Evolutionary conservation across 176 grass and related monocot genomes (phyloP).

Genomic region (Secale cereale): DNA sequence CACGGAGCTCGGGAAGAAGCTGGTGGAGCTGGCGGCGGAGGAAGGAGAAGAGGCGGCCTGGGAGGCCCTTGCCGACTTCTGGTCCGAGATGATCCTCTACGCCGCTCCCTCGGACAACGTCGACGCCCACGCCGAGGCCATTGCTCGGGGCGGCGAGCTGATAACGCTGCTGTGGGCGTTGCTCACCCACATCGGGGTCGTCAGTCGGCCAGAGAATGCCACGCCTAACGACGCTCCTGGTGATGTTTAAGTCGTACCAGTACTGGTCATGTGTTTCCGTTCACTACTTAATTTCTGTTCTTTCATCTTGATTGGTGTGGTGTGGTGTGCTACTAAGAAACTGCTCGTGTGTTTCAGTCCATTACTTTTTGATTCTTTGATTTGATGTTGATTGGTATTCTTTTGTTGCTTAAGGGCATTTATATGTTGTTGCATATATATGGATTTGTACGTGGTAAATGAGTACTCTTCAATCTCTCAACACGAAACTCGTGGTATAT

Average conservation of each 20-base stretch:
- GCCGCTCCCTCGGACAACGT: background rate
- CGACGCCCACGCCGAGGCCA: background rate
- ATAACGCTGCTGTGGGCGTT: conserved; percentile 17
- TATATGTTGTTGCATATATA: too few species aligned
- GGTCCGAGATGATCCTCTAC: conserved; percentile 3
- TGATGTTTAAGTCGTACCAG: background rate
- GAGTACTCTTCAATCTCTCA: background rate
- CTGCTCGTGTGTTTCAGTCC: too few species aligned
- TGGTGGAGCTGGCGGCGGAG: background rate
- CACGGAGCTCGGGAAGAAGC: background rate
- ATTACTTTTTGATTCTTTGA: too few species aligned
- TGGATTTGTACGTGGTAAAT: background rate
- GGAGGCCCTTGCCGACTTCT: background rate
- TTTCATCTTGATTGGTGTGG: too few species aligned
- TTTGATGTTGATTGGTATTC: too few species aligned
- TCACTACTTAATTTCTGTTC: background rate
- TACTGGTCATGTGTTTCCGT: background rate
- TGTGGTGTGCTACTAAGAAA: too few species aligned
- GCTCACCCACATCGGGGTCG: conserved; percentile 14
- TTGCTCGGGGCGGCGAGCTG: conserved; percentile 21
- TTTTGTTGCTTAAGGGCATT: too few species aligned
- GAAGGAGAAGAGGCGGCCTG: background rate
- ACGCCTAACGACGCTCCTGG: background rate
- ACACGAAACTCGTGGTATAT: background rate
- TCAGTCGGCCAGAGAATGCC: background rate